Conservation (phyloP, 768 basidiomycete genomes). For the Cystobasidium onofrii region DNA sequence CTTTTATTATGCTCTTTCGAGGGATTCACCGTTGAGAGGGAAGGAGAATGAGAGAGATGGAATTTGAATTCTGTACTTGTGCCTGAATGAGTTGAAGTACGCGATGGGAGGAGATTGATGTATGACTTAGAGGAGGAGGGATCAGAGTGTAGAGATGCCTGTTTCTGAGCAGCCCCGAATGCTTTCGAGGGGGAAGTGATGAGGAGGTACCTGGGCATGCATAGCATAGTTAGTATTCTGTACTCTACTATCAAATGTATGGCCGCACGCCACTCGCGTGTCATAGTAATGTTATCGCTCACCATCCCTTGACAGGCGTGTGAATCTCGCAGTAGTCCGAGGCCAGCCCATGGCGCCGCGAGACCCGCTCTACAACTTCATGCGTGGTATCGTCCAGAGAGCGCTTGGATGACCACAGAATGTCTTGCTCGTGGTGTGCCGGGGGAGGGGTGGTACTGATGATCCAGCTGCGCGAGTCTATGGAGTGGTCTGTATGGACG, state of each 20-base stretch:
- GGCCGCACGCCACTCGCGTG: too few species aligned
- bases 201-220: constrained; percentile 13
- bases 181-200: neutral
- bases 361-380: neutral
- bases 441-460: neutral
- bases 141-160: neutral
- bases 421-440: neutral
- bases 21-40: neutral
- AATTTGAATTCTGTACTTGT: constrained; percentile 1
- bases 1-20: neutral
- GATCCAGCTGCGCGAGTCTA: neutral
- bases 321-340: neutral
- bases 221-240: too few species aligned
- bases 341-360: neutral
- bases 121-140: neutral
- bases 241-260: too few species aligned
- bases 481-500: neutral
- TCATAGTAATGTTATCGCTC: neutral
- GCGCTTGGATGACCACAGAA: neutral
- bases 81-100: neutral
- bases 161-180: neutral
- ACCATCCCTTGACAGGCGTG: neutral
- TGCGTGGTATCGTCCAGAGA: neutral
- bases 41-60: neutral
- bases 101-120: neutral